Evolutionary conservation across 768 basidiomycete genomes (phyloP).

Genomic region (Tylopilus subfusipes): DNA sequence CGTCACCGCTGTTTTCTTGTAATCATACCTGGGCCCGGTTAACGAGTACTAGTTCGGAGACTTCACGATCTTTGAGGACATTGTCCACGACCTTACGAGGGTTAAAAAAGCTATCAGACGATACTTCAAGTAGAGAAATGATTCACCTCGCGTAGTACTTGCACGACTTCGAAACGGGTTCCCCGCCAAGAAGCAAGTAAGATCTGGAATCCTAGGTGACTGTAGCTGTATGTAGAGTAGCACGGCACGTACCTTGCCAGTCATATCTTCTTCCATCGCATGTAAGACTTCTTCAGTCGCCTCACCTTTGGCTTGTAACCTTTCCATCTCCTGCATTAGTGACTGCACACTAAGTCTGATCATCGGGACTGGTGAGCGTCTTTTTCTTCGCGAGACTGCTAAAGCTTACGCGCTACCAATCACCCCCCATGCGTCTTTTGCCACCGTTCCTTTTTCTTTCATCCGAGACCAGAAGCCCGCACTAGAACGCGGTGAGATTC

Average conservation of each 20-base stretch:
- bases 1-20: background rate
- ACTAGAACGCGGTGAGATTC: conserved; percentile 33
- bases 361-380: conserved; percentile 43
- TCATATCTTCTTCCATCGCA: conserved; percentile 88
- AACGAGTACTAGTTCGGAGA: conserved; percentile 64
- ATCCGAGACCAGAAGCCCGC: conserved; percentile 90
- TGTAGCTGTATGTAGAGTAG: background rate
- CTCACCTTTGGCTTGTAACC: conserved; percentile 84
- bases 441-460: conserved; percentile 90
- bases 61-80: conserved; percentile 77
- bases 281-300: conserved; percentile 79
- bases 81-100: conserved; percentile 65
- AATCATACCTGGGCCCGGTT: conserved; percentile 78
- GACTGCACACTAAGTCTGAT: conserved; percentile 27
- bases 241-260: conserved; percentile 64
- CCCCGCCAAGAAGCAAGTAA: conserved; percentile 98
- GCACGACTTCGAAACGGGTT: conserved; percentile 90
- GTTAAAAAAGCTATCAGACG: background rate
- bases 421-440: conserved; percentile 97
- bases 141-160: conserved; percentile 72
- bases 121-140: conserved; percentile 2
- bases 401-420: conserved; percentile 85
- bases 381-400: conserved; percentile 44
- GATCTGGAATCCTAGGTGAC: conserved; percentile 45
- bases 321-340: conserved; percentile 76